These are phyloP conservation scores for Auricularia cornea DNA, from an alignment of 768 basidiomycete genomes.

Conservation along the genomic window DNA sequence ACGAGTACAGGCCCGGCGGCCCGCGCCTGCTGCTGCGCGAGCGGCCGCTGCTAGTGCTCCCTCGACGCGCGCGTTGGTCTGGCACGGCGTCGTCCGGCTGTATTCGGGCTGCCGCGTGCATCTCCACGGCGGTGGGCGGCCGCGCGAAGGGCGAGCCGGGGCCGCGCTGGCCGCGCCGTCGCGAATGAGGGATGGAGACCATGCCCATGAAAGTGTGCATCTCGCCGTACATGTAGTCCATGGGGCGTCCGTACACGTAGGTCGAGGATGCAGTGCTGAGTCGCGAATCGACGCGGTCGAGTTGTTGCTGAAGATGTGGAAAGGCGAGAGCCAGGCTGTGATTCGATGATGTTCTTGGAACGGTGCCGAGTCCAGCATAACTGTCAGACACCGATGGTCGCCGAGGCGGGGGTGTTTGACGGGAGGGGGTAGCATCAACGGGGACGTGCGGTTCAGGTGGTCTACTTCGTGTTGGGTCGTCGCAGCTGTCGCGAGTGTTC, in stretches of 20 bases:
- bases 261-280: neutral
- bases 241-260: neutral
- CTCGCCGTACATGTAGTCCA: conserved; percentile 1
- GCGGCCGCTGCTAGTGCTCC: neutral
- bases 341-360: neutral
- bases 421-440: too few relatives aligned
- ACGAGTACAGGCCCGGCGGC: neutral
- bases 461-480: neutral
- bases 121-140: neutral
- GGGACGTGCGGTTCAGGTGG: too few relatives aligned
- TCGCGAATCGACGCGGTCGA: neutral
- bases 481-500: neutral
- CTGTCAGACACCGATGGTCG: neutral
- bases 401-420: neutral
- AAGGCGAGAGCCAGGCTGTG: neutral
- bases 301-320: neutral
- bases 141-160: neutral
- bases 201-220: neutral
- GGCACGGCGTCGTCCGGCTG: neutral
- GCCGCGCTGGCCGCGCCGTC: neutral
- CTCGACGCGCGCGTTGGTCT: neutral
- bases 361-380: neutral
- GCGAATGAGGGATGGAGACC: neutral
- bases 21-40: neutral
- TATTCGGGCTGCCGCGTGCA: neutral